Evolutionary conservation across 345 rosid species (phyloP).

Genomic region (Toxicodendron radicans): DNA sequence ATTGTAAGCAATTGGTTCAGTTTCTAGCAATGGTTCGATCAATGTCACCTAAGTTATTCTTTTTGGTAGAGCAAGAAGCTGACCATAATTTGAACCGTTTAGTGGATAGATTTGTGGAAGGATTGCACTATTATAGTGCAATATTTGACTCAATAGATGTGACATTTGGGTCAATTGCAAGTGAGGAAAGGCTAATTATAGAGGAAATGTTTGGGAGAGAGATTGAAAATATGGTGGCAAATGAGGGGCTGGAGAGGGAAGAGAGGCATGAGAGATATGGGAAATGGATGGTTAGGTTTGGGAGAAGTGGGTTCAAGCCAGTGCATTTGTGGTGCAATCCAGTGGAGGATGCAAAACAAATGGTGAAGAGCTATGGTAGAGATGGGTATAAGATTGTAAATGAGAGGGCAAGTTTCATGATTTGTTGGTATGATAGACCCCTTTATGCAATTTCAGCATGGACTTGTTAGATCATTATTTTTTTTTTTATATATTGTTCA

Average conservation of each 20-base stretch:
- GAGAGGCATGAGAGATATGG: constrained; percentile 52
- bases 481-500: constrained; percentile 15
- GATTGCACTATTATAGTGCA: constrained; percentile 54
- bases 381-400: constrained; percentile 43
- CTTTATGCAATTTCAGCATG: constrained; percentile 54
- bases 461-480: constrained; percentile 30
- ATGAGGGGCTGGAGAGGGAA: constrained; percentile 51
- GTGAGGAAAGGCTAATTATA: constrained; percentile 31
- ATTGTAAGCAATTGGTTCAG: constrained; percentile 35
- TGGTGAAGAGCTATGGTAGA: constrained; percentile 31
- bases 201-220: constrained; percentile 61
- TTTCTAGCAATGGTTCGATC: constrained; percentile 35
- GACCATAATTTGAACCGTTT: constrained; percentile 39
- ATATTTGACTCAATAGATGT: constrained; percentile 47
- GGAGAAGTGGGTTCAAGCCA: constrained; percentile 41
- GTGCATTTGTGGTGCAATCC: constrained; percentile 32
- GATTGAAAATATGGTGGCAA: constrained; percentile 47
- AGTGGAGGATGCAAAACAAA: constrained; percentile 32
- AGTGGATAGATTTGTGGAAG: constrained; percentile 41
- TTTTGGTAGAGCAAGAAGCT: constrained; percentile 50
- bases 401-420: constrained; percentile 44
- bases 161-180: constrained; percentile 5
- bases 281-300: constrained; percentile 45
- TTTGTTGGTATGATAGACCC: constrained; percentile 63
- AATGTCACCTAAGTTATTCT: constrained; percentile 33